Percentiles rank a stretch among this genome's conserved stretches.
These are phyloP conservation scores for Ceratobasidium sp. DNA, from an alignment of 1,284 basidiomycete genomes.

Conservation along the genomic window DNA sequence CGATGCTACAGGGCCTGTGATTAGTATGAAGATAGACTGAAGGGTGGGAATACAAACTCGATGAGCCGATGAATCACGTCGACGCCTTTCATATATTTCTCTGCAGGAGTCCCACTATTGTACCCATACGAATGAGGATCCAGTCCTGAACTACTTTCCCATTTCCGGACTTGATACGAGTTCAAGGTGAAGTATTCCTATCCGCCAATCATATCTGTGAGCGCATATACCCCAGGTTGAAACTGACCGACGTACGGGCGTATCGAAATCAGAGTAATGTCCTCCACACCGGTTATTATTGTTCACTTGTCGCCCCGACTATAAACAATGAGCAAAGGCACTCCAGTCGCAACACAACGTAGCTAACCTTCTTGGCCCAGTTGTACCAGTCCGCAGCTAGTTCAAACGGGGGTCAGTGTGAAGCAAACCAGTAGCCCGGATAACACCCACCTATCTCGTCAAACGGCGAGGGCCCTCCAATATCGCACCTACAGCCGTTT, in stretches of 20 bases:
- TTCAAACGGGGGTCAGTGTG: too few species aligned
- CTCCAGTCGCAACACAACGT: neutral
- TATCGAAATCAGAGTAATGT: slow-evolving; percentile 28
- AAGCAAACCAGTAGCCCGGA: too few species aligned
- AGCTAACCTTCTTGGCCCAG: slow-evolving; percentile 55
- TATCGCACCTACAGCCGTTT: slow-evolving; percentile 66
- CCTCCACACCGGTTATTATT: slow-evolving; percentile 66
- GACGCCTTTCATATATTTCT: slow-evolving; percentile 65
- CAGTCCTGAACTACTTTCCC: slow-evolving; percentile 69
- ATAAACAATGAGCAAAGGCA: slow-evolving; percentile 42
- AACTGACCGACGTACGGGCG: neutral
- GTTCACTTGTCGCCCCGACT: slow-evolving; percentile 66
- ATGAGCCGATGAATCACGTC: slow-evolving; percentile 66
- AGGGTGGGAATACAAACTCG: neutral
- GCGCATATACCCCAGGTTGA: neutral
- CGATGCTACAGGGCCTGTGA: slow-evolving; percentile 59
- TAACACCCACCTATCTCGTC: slow-evolving; percentile 57
- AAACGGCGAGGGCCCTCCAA: slow-evolving; percentile 67
- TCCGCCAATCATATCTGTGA: neutral
- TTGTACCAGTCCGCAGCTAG: slow-evolving; percentile 64
- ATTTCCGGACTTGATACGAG: slow-evolving; percentile 55
- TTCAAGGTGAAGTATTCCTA: slow-evolving; percentile 37
- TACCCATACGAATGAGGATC: slow-evolving; percentile 47
- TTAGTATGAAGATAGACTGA: neutral
- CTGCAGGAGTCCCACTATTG: slow-evolving; percentile 60